Percentiles rank a stretch among this genome's conserved stretches.
Evolutionary conservation across 331 rosid species (phyloP).

Genomic region (Quercus tomentella): DNA sequence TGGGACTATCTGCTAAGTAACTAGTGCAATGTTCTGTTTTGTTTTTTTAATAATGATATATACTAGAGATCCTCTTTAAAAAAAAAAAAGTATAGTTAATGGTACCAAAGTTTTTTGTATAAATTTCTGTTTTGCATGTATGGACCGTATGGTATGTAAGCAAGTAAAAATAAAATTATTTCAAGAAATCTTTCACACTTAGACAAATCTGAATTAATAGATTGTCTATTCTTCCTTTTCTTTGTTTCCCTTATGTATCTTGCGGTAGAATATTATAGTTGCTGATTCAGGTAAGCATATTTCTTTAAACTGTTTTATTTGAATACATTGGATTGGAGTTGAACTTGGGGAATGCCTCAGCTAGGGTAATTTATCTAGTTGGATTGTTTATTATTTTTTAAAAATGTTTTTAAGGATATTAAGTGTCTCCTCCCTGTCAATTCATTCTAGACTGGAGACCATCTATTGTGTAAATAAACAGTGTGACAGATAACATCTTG

Average conservation of each 20-base stretch:
- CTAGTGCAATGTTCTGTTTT: neutral
- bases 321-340: slow-evolving; percentile 1
- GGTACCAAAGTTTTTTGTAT: neutral
- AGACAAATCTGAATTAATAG: neutral
- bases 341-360: slow-evolving; percentile 7
- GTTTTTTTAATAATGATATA: neutral
- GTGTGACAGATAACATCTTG: too few relatives aligned
- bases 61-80: neutral
- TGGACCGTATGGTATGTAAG: neutral
- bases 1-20: neutral
- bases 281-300: neutral
- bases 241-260: neutral
- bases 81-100: neutral
- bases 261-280: neutral
- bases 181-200: neutral
- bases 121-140: neutral
- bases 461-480: neutral
- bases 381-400: neutral
- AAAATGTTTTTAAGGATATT: neutral
- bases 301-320: neutral
- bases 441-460: slow-evolving; percentile 7
- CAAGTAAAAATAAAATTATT: neutral
- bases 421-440: slow-evolving; percentile 5
- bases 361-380: neutral
- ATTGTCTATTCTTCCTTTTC: neutral